Evolutionary conservation across 2,329 filamentous ascomycete species (phyloP).

Genomic region (Leptosphaerulina australis): DNA sequence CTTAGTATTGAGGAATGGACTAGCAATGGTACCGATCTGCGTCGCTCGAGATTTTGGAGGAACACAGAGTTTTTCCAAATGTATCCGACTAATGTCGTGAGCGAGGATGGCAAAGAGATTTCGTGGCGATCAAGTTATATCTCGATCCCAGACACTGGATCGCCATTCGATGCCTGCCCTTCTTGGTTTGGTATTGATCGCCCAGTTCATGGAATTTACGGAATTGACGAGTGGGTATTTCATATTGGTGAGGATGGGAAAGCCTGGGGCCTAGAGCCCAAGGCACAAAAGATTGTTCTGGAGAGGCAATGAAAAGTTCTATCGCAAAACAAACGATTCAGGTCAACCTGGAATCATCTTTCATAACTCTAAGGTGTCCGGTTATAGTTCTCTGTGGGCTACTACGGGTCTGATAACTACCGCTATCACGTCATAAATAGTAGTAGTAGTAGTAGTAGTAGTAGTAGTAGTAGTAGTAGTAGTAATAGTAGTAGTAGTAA

Average conservation of each 20-base stretch:
- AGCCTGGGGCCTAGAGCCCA: slow-evolving; percentile 11
- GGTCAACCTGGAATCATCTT: not conserved
- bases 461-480: too few relatives aligned
- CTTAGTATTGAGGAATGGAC: slow-evolving; percentile 40
- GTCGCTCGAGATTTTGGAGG: not conserved
- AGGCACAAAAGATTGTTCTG: slow-evolving; percentile 11
- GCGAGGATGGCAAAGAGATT: slow-evolving; percentile 2
- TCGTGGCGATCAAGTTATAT: slow-evolving; percentile 18
- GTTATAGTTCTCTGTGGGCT: too few relatives aligned
- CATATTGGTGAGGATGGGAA: slow-evolving; percentile 11
- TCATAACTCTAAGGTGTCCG: too few relatives aligned
- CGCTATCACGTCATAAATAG: too few relatives aligned
- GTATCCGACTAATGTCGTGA: slow-evolving; percentile 18
- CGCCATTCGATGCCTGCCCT: slow-evolving; percentile 19
- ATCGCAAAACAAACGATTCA: not conserved
- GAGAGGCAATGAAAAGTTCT: not conserved
- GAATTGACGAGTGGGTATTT: slow-evolving; percentile 17
- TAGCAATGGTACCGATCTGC: slow-evolving; percentile 42
- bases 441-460: too few relatives aligned
- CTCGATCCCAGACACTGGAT: slow-evolving; percentile 3
- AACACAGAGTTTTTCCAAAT: slow-evolving; percentile 11
- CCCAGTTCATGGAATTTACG: slow-evolving; percentile 15
- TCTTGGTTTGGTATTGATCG: slow-evolving; percentile 19
- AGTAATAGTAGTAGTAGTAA: too few relatives aligned
- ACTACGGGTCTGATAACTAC: too few relatives aligned